Conservation (phyloP, 2,329 filamentous ascomycete genomes). For the Colletotrichum graminicola region DNA sequence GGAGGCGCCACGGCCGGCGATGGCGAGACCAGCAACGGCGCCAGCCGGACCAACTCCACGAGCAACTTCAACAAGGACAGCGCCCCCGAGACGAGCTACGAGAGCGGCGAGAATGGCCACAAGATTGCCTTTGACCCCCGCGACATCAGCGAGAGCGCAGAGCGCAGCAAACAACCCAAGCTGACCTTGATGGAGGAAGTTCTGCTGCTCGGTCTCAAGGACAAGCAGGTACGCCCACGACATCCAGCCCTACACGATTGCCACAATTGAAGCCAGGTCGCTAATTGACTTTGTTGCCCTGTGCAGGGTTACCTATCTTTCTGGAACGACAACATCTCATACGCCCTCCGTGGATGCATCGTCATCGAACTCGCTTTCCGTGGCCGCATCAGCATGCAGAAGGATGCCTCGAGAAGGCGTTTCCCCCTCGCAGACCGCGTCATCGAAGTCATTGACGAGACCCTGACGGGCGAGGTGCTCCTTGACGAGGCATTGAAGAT, state of each 20-base stretch:
- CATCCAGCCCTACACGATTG: slow-evolving; percentile 5
- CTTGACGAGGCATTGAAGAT: slow-evolving; percentile 98
- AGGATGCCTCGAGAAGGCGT: slow-evolving; percentile 89
- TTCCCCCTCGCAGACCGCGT: slow-evolving; percentile 93
- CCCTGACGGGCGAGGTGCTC: slow-evolving; percentile 94
- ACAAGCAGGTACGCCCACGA: slow-evolving; percentile 85
- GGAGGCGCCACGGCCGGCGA: slow-evolving; percentile 73
- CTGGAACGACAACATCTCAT: slow-evolving; percentile 99
- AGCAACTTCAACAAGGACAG: slow-evolving; percentile 65
- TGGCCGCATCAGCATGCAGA: slow-evolving; percentile 98
- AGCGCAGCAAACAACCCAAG: slow-evolving; percentile 97
- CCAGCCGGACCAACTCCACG: slow-evolving; percentile 70
- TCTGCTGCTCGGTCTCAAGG: slow-evolving; percentile 92
- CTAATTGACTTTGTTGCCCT: slow-evolving; percentile 21
- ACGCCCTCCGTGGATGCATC: slow-evolving; percentile 96
- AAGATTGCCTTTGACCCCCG: slow-evolving; percentile 98
- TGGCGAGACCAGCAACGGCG: slow-evolving; percentile 62
- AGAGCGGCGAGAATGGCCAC: slow-evolving; percentile 93
- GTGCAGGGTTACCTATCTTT: slow-evolving; percentile 94
- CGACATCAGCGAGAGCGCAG: slow-evolving; percentile 96
- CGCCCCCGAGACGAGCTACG: slow-evolving; percentile 84
- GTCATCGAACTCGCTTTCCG: slow-evolving; percentile 97
- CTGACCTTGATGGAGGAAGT: slow-evolving; percentile 99
- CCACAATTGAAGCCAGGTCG: slow-evolving; percentile 10
- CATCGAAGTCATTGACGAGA: slow-evolving; percentile 98